Conservation (phyloP, 2,329 filamentous ascomycete genomes). For the Hymenoscyphus albidus region DNA sequence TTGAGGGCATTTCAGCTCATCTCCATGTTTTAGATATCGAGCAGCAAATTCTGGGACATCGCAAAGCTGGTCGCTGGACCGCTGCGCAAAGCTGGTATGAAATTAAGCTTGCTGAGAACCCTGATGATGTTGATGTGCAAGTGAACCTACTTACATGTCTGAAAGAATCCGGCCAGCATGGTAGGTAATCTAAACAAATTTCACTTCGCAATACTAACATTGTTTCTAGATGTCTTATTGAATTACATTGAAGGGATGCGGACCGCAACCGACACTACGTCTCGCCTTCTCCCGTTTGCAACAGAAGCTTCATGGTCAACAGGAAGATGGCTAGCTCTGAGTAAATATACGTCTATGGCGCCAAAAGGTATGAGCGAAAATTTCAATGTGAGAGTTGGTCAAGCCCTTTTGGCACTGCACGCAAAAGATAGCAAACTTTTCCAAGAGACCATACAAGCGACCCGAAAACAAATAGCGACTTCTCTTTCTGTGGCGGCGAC, state of each 20-base stretch:
- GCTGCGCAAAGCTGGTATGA: slow-evolving; percentile 98
- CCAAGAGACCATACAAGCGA: slow-evolving; percentile 51
- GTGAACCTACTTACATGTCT: slow-evolving; percentile 81
- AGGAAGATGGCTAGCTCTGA: slow-evolving; percentile 72
- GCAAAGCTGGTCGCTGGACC: slow-evolving; percentile 89
- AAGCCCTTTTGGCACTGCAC: slow-evolving; percentile 59
- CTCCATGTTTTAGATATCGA: slow-evolving; percentile 84
- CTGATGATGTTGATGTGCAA: slow-evolving; percentile 73
- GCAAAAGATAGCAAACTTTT: slow-evolving; percentile 51
- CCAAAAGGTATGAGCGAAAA: slow-evolving; percentile 48
- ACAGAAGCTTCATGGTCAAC: slow-evolving; percentile 92
- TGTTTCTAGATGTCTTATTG: slow-evolving; percentile 66
- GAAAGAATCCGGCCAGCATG: slow-evolving; percentile 92
- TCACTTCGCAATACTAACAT: slow-evolving; percentile 23
- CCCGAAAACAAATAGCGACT: slow-evolving; percentile 68
- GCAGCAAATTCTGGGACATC: slow-evolving; percentile 88
- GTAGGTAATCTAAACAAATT: slow-evolving; percentile 44
- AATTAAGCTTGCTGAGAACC: slow-evolving; percentile 75
- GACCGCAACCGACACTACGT: slow-evolving; percentile 43
- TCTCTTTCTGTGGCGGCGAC: slow-evolving; percentile 74
- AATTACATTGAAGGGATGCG: slow-evolving; percentile 81
- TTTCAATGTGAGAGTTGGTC: slow-evolving; percentile 80
- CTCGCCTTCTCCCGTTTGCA: slow-evolving; percentile 73
- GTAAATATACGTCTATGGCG: slow-evolving; percentile 59
- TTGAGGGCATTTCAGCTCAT: slow-evolving; percentile 89